A percentile compares a stretch with the other conserved stretches of the same genome.
Conservation (phyloP, 805 yeast species). For the Nakazawaea populi region DNA sequence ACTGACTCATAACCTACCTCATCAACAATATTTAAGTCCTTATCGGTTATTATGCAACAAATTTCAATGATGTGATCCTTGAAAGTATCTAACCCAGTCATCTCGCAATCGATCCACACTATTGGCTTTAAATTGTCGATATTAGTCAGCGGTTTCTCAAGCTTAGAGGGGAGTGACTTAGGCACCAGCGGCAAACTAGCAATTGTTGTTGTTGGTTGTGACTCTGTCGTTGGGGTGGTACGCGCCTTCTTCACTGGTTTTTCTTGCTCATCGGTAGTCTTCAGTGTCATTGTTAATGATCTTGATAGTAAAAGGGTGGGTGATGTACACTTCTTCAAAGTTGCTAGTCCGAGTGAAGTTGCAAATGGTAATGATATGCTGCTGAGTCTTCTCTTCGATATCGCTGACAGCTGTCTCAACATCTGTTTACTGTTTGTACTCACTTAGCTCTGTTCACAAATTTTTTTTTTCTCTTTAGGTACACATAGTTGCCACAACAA, state of each 20-base stretch:
- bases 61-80: constrained; percentile 88
- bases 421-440: background rate
- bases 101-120: constrained; percentile 97
- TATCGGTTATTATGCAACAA: constrained; percentile 87
- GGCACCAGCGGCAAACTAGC: background rate
- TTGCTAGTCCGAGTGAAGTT: too few relatives aligned
- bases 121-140: constrained; percentile 29
- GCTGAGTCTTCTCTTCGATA: background rate
- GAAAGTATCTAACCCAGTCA: constrained; percentile 88
- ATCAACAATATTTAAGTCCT: constrained; percentile 65
- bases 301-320: too few relatives aligned
- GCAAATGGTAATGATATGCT: too few relatives aligned
- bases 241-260: constrained; percentile 2
- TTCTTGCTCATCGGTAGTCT: background rate
- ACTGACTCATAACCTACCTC: constrained; percentile 75
- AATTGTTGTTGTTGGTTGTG: background rate
- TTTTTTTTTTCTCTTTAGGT: background rate
- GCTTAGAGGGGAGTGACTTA: background rate
- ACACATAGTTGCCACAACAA: too few relatives aligned
- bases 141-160: background rate
- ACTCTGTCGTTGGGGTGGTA: background rate
- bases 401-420: background rate
- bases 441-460: background rate
- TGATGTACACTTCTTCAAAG: too few relatives aligned
- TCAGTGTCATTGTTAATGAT: background rate